Evolutionary conservation across 2,329 filamentous ascomycete genomes (phyloP), one percentile per base, ranked within the genome.

Genomic region (Beauveria rudraprayagi): DNA sequence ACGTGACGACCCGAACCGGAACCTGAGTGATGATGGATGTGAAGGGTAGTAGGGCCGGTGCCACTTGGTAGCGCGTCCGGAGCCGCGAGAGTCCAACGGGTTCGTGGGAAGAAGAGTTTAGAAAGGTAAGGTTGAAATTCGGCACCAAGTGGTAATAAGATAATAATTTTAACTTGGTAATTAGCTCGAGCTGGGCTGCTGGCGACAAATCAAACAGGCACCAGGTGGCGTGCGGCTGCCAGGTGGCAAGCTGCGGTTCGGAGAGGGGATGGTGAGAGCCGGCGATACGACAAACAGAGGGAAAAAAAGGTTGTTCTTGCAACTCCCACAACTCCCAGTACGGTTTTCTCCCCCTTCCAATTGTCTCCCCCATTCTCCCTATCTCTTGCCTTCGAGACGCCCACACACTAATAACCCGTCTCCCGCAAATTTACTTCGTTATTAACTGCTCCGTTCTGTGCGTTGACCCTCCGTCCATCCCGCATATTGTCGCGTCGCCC

Each of bases 221-320:
- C 34, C 46, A 24, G 44, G 47, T 52, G 56, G 40, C 56, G 47
- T 48, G 56, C 24, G 46, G 56, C 56, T 59, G 37, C 37, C 47
- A 34, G 56, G 47, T 59, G 56, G 56, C 56, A 48, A 52, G 47
- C n/a, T 40, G 44, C 30, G 16, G 16, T 41, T 26, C 14, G 16
- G 30, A 22, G 55, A 26, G 40, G 52, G 40, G 37, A 52, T 30
- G 24, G 46, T 44, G 56, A 44, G 37, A 59, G 24, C 17, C 34
- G 37, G 47, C 6, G 46, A 51, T 34, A 24, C 14, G 46, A 37
- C 47, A 59, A 59, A 59, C 56, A 34, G 28, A 30, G 43, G 5
- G 5, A 0, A 28, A 30, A 58, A 50, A 50, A n/a, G 10, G 16
- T 10, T 24, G 17, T 16, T 22, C 44, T 17, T 22, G n/a, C 46